These are phyloP conservation scores for Jatropha curcas DNA, from an alignment of 345 rosid species.

Conservation along the genomic window DNA sequence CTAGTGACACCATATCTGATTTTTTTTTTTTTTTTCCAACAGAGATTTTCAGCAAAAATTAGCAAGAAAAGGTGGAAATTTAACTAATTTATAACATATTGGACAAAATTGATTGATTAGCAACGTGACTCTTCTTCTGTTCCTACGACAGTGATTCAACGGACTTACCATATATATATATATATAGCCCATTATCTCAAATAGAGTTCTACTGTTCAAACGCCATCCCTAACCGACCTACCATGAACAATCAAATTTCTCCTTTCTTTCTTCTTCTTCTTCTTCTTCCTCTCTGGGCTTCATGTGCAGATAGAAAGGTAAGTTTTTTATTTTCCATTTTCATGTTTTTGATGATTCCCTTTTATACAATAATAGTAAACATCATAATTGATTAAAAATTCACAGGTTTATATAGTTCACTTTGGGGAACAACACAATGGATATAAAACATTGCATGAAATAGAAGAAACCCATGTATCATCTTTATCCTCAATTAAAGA, in stretches of 20 bases:
- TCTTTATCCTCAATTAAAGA: slow-evolving; percentile 62
- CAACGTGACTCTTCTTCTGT: background rate
- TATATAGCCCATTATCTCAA: slow-evolving; percentile 3
- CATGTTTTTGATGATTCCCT: background rate
- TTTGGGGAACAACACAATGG: slow-evolving; percentile 63
- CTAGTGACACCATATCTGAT: no score
- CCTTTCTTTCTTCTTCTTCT: slow-evolving; percentile 35
- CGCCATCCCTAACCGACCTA: background rate
- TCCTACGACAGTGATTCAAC: no score
- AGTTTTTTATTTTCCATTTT: background rate
- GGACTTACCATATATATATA: no score
- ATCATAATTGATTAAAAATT: background rate
- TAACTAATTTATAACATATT: no score
- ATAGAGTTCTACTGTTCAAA: slow-evolving; percentile 24
- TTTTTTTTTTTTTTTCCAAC: no score
- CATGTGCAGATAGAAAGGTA: slow-evolving; percentile 42
- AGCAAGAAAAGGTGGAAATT: no score
- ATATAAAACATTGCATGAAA: slow-evolving; percentile 51
- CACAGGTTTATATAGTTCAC: slow-evolving; percentile 70
- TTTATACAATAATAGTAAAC: no score
- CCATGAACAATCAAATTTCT: slow-evolving; percentile 35
- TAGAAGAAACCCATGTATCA: slow-evolving; percentile 62
- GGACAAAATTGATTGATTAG: no score
- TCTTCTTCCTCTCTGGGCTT: slow-evolving; percentile 46
- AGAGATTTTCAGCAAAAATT: no score